Percentiles rank a stretch among this genome's conserved stretches.
phyloP scores from a whole-genome alignment of 169 alveolate genomes.

The Eimeria brunetti region DNA sequence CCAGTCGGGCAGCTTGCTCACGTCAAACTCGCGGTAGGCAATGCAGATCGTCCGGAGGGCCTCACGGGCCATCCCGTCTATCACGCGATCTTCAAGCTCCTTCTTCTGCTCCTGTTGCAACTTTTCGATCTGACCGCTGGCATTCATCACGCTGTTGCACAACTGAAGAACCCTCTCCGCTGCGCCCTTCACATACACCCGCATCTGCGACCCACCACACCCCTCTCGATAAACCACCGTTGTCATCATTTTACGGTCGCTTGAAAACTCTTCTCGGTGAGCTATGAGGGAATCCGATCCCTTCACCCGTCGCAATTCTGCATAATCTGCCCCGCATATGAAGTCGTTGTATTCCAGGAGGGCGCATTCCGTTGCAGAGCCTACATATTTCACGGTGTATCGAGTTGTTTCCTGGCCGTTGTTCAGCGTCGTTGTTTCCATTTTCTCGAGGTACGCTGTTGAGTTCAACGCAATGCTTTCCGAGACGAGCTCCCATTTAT shows the following conservation, averaged over 20 bases:
- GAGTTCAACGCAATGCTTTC: constrained; percentile 85
- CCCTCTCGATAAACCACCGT: constrained; percentile 82
- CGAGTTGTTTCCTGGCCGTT: constrained; percentile 36
- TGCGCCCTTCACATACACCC: constrained; percentile 89
- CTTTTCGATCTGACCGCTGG: constrained; percentile 75
- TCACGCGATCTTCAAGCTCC: constrained; percentile 80
- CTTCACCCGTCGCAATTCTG: constrained; percentile 28
- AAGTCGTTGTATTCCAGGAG: constrained; percentile 85
- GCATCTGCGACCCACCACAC: constrained; percentile 26
- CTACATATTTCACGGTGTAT: constrained; percentile 79
- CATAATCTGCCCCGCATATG: constrained; percentile 76
- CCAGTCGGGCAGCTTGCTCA: constrained; percentile 30
- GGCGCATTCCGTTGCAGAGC: constrained; percentile 93
- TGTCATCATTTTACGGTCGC: constrained; percentile 91
- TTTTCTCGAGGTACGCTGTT: constrained; percentile 84
- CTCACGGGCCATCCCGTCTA: constrained; percentile 86
- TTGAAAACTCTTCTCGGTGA: constrained; percentile 85
- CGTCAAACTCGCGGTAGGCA: constrained; percentile 89
- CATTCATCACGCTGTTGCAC: constrained; percentile 70
- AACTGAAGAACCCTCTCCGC: constrained; percentile 85
- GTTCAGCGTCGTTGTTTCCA: constrained; percentile 38
- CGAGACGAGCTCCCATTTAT: constrained; percentile 58
- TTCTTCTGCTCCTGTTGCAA: constrained; percentile 82
- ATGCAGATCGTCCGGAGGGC: constrained; percentile 91
- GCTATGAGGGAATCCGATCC: constrained; percentile 58